These are phyloP conservation scores for Spinacia oleracea DNA, from an alignment of 179 eudicot genomes.

Conservation along the genomic window DNA sequence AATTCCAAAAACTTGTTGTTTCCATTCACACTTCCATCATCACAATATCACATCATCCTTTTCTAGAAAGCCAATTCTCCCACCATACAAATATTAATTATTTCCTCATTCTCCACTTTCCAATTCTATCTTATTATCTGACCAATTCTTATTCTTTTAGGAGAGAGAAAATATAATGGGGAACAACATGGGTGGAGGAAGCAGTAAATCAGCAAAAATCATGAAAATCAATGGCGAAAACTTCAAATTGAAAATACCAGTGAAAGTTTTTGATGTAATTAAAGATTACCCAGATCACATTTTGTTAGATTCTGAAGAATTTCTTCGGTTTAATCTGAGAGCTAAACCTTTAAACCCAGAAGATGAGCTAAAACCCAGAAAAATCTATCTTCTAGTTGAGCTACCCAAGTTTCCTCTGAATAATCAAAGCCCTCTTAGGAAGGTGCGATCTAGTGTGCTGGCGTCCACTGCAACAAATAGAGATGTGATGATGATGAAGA, in stretches of 20 bases:
- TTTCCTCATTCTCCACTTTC: not conserved
- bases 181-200: conserved; percentile 38
- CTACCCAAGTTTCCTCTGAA: conserved; percentile 44
- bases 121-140: not conserved
- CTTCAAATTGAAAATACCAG: conserved; percentile 52
- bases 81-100: conserved; percentile 10
- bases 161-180: conserved; percentile 42
- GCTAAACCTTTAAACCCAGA: conserved; percentile 51
- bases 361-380: conserved; percentile 45
- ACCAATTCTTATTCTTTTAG: not conserved
- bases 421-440: conserved; percentile 28
- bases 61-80: conserved; percentile 14
- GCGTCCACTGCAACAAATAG: conserved; percentile 19
- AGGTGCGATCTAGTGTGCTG: conserved; percentile 34
- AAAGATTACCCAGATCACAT: conserved; percentile 61
- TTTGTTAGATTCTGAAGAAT: conserved; percentile 54
- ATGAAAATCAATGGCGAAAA: conserved; percentile 73
- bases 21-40: conserved; percentile 27
- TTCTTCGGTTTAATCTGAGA: conserved; percentile 52
- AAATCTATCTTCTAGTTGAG: conserved; percentile 65
- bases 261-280: conserved; percentile 45
- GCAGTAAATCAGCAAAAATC: conserved; percentile 50
- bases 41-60: conserved; percentile 13
- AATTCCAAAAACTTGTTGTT: not conserved
- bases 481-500: conserved; percentile 5